Percentiles rank a stretch among this genome's conserved stretches.
phyloP scores from a whole-genome alignment of 2,329 filamentous ascomycete species.

The Hypomyces perniciosus region DNA sequence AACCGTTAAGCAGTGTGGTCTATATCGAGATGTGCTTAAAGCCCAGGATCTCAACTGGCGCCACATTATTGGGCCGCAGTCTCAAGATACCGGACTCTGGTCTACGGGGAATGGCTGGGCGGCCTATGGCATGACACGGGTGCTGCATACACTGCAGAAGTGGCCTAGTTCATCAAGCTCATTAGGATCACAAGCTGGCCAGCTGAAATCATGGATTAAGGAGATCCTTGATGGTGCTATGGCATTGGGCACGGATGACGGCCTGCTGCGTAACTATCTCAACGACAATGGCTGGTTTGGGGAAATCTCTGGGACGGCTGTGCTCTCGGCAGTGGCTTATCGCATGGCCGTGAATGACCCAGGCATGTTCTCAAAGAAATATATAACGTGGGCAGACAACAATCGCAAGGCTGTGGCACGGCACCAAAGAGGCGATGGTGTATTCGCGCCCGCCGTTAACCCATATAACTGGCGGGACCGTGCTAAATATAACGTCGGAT shows the following conservation, averaged over 20 bases:
- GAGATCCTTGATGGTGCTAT: conserved; percentile 14
- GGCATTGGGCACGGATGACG: conserved; percentile 4
- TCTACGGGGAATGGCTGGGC: conserved; percentile 15
- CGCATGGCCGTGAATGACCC: conserved; percentile 14
- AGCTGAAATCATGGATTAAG: conserved; percentile 14
- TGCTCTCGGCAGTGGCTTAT: conserved; percentile 11
- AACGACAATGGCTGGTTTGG: conserved; percentile 13
- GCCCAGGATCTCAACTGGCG: conserved; percentile 12
- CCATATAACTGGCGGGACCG: conserved; percentile 12
- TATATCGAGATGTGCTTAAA: conserved; percentile 12
- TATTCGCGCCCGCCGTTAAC: conserved; percentile 11
- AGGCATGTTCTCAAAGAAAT: conserved; percentile 10
- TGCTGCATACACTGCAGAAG: conserved; percentile 14
- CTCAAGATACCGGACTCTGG: conserved; percentile 14
- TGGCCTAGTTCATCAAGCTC: conserved; percentile 7
- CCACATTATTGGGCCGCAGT: conserved; percentile 15
- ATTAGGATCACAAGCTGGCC: neutral
- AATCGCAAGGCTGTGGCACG: conserved; percentile 4
- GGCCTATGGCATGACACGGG: conserved; percentile 13
- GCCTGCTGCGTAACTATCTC: conserved; percentile 12
- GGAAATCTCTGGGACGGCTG: conserved; percentile 13
- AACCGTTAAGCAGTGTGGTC: conserved; percentile 11
- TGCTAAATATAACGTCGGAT: conserved; percentile 8
- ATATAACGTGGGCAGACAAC: conserved; percentile 12
- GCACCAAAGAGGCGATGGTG: conserved; percentile 5